Percentiles rank a stretch among this genome's conserved stretches.
phyloP scores from a whole-genome alignment of 2,329 filamentous ascomycete genomes.

The Nigrospora osmanthi region DNA sequence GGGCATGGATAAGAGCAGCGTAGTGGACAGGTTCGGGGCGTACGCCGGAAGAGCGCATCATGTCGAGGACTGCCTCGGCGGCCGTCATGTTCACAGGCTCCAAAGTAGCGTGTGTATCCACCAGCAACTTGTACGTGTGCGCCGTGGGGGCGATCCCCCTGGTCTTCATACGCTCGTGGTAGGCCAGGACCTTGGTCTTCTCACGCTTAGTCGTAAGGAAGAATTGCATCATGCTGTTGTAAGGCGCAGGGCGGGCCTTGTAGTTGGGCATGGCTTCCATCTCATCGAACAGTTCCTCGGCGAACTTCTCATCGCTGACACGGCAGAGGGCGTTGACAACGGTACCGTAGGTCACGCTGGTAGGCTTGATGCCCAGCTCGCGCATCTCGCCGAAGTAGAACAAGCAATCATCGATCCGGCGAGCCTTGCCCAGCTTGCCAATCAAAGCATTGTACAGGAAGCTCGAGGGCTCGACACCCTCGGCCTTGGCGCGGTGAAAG shows the following conservation, averaged over 20 bases:
- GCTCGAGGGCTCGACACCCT: constrained; percentile 91
- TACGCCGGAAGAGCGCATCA: constrained; percentile 67
- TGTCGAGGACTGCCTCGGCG: constrained; percentile 73
- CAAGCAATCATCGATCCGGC: constrained; percentile 94
- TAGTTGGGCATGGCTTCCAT: constrained; percentile 99
- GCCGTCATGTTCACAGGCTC: constrained; percentile 85
- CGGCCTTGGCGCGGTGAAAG: constrained; percentile 85
- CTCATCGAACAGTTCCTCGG: constrained; percentile 95
- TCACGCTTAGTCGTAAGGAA: constrained; percentile 97
- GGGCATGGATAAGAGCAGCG: constrained; percentile 89
- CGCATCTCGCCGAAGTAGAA: constrained; percentile 99
- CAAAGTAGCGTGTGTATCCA: constrained; percentile 90
- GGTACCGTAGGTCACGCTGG: constrained; percentile 95
- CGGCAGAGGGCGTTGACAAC: constrained; percentile 97
- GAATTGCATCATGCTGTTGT: constrained; percentile 99
- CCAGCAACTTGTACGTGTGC: constrained; percentile 95
- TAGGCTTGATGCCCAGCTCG: constrained; percentile 82
- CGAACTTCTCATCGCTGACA: constrained; percentile 95
- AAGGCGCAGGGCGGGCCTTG: constrained; percentile 92
- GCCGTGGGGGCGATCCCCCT: constrained; percentile 84
- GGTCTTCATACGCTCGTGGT: constrained; percentile 89
- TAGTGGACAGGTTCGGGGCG: constrained; percentile 90
- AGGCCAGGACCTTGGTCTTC: constrained; percentile 83
- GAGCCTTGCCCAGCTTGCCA: constrained; percentile 94
- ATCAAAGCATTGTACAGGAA: constrained; percentile 98